Evolutionary conservation across 2,329 filamentous ascomycete genomes (phyloP).

Genomic region (Stemphylium vesicarium): DNA sequence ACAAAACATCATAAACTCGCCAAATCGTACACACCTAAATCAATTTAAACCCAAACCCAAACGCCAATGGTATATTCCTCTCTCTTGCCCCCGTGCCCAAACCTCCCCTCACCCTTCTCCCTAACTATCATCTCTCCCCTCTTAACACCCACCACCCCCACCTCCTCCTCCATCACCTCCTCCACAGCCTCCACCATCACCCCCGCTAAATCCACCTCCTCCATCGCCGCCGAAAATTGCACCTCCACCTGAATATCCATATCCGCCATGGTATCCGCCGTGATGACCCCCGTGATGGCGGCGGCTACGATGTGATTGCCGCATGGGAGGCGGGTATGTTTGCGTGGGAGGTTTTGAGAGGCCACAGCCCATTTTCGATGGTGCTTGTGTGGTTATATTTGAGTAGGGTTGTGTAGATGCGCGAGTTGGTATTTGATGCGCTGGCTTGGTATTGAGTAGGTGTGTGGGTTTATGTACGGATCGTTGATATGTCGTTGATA

Average conservation of each 20-base stretch:
- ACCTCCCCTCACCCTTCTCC: not conserved
- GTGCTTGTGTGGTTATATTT: not conserved
- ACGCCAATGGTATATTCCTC: not conserved
- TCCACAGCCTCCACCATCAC: conserved; percentile 15
- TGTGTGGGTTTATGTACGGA: too few relatives aligned
- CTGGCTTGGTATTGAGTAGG: not conserved
- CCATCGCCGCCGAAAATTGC: conserved; percentile 1
- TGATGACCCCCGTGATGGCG: not conserved
- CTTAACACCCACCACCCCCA: conserved; percentile 5
- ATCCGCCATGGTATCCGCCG: not conserved
- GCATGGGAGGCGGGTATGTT: conserved; percentile 20
- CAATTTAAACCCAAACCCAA: not conserved
- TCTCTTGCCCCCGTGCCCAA: too few relatives aligned
- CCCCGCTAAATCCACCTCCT: conserved; percentile 9
- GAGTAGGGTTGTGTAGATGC: not conserved
- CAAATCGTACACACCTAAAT: not conserved
- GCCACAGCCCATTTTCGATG: conserved; percentile 25
- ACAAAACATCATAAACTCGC: not conserved
- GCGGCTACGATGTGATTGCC: conserved; percentile 1
- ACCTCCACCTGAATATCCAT: not conserved
- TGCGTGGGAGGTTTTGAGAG: conserved; percentile 18
- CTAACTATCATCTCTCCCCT: not conserved
- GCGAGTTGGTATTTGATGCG: not conserved
- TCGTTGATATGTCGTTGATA: too few relatives aligned
- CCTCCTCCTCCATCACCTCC: conserved; percentile 12